Percentiles rank a stretch among this genome's conserved stretches.
phyloP scores from a whole-genome alignment of 768 basidiomycete genomes.

The Lactifluus volemus region DNA sequence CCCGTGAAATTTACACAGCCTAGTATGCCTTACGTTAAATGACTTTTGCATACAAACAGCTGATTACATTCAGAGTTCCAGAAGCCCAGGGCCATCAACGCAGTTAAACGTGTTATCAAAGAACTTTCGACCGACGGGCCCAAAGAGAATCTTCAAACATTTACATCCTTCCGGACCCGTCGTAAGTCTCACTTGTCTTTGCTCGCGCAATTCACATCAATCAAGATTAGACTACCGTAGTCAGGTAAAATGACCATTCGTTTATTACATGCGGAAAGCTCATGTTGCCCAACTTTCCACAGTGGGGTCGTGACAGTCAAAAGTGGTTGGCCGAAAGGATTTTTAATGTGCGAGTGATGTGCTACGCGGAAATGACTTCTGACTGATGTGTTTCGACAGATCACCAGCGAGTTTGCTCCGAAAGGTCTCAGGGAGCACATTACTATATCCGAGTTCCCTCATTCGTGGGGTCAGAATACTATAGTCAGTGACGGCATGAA shows the following conservation, averaged over 20 bases:
- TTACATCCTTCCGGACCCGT: constrained; percentile 66
- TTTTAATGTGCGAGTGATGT: constrained; percentile 37
- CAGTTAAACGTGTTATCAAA: constrained; percentile 52
- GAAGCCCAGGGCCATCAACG: constrained; percentile 49
- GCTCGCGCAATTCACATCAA: constrained; percentile 21
- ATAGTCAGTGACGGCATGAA: constrained; percentile 39
- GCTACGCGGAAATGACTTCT: not conserved
- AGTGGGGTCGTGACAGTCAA: constrained; percentile 75
- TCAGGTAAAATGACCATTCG: constrained; percentile 37
- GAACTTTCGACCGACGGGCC: constrained; percentile 60
- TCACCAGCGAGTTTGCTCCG: constrained; percentile 54
- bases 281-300: not conserved
- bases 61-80: constrained; percentile 42
- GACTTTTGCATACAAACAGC: constrained; percentile 8
- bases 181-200: constrained; percentile 36
- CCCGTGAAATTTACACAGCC: not conserved
- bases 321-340: constrained; percentile 67
- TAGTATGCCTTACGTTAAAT: not conserved
- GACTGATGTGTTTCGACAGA: constrained; percentile 31
- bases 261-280: not conserved
- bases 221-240: constrained; percentile 55
- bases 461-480: constrained; percentile 80
- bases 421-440: constrained; percentile 48
- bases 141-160: constrained; percentile 51
- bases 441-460: constrained; percentile 60